Conservation (phyloP, 768 basidiomycete species). For the Udeniomyces megalosporus region DNA sequence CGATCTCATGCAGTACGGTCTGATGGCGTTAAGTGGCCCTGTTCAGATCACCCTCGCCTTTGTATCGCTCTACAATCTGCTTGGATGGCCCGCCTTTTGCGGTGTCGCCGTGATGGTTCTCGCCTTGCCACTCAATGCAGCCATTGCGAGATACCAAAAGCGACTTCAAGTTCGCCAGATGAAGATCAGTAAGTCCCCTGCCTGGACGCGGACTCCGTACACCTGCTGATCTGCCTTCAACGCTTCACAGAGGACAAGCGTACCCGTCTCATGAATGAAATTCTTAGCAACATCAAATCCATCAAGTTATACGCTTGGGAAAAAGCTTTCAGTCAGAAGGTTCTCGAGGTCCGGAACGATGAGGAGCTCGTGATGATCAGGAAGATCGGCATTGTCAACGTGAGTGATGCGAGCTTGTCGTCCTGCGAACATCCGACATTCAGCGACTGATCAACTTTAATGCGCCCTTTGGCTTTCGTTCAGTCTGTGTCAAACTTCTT, state of each 20-base stretch:
- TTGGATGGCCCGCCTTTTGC: constrained; percentile 61
- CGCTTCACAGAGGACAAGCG: constrained; percentile 70
- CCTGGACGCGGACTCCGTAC: no score
- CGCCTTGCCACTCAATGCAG: constrained; percentile 22
- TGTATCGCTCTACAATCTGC: constrained; percentile 50
- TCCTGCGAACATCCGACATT: not conserved
- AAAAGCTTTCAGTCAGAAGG: constrained; percentile 62
- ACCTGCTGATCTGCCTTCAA: no score
- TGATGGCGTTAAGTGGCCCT: constrained; percentile 72
- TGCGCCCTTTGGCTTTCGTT: not conserved
- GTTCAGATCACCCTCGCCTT: constrained; percentile 81
- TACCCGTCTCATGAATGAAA: constrained; percentile 40
- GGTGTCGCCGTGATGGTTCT: constrained; percentile 26
- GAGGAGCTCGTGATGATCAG: constrained; percentile 64
- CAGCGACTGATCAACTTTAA: constrained; percentile 2
- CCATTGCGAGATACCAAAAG: constrained; percentile 41
- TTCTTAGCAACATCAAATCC: constrained; percentile 81
- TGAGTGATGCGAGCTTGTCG: constrained; percentile 29
- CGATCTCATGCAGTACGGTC: constrained; percentile 56
- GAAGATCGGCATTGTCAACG: constrained; percentile 62
- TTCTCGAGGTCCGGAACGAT: constrained; percentile 49
- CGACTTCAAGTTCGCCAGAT: constrained; percentile 71
- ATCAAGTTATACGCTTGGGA: constrained; percentile 70
- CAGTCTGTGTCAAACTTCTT: constrained; percentile 20
- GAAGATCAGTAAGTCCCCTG: no score